Evolutionary conservation across 768 basidiomycete species (phyloP).

Genomic region (Naganishia antarctica): DNA sequence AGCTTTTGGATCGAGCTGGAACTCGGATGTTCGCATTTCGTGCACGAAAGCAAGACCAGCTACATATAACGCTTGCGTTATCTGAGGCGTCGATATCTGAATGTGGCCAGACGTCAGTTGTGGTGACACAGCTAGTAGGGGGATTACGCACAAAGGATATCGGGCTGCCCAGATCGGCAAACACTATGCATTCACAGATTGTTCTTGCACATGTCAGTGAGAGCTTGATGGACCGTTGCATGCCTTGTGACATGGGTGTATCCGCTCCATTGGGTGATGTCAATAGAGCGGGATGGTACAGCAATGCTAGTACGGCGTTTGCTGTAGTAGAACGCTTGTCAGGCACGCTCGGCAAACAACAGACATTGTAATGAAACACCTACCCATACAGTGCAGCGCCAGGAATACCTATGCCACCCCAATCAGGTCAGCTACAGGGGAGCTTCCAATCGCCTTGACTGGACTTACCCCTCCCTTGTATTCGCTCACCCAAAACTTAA

Average conservation of each 20-base stretch:
- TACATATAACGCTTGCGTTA: constrained; percentile 32
- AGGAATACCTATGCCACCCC: constrained; percentile 19
- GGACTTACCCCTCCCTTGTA: constrained; percentile 25
- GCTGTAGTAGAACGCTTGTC: too few relatives aligned
- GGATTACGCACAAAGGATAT: constrained; percentile 28
- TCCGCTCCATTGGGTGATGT: constrained; percentile 43
- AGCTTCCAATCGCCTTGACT: not conserved
- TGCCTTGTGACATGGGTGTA: constrained; percentile 42
- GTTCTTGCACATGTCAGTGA: constrained; percentile 38
- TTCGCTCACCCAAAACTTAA: constrained; percentile 31
- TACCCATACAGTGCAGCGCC: constrained; percentile 25
- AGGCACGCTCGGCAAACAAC: too few relatives aligned
- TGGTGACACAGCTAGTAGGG: not conserved
- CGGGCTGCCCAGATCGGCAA: constrained; percentile 29
- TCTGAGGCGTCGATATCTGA: constrained; percentile 28
- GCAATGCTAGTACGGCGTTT: constrained; percentile 42
- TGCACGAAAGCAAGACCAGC: constrained; percentile 28
- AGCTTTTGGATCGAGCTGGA: constrained; percentile 4
- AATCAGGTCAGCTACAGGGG: not conserved
- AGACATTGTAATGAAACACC: too few relatives aligned
- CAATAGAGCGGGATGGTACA: constrained; percentile 46
- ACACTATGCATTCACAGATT: constrained; percentile 47
- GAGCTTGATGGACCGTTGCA: constrained; percentile 41
- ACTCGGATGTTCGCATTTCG: constrained; percentile 11
- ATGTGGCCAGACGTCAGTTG: too few relatives aligned